phyloP scores from a whole-genome alignment of 345 rosid species.

The Raphanus sativus region DNA sequence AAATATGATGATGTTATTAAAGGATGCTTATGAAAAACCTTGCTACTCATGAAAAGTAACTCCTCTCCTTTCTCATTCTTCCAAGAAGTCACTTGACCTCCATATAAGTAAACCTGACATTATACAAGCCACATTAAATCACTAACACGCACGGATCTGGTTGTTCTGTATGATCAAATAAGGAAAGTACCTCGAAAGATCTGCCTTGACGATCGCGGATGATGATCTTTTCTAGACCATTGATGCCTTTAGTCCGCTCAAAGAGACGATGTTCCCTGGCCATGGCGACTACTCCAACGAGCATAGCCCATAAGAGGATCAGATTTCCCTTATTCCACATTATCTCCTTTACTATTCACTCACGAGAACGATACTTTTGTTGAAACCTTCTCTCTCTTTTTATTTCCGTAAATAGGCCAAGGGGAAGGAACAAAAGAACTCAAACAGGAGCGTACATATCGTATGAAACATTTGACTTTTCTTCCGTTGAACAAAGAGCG shows the following conservation, averaged over 20 bases:
- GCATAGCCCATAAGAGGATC: conserved; percentile 23
- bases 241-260: conserved; percentile 60
- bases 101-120: conserved; percentile 19
- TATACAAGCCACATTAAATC: not conserved
- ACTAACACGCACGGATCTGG: not conserved
- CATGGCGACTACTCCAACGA: conserved; percentile 16
- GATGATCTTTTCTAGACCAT: conserved; percentile 74
- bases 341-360: not conserved
- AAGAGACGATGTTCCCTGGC: conserved; percentile 28
- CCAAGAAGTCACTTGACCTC: conserved; percentile 78
- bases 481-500: not conserved
- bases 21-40: conserved; percentile 45
- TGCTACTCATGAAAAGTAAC: conserved; percentile 75
- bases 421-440: not conserved
- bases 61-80: conserved; percentile 78
- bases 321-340: conserved; percentile 11
- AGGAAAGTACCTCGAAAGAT: conserved; percentile 65
- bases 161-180: not conserved
- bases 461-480: not conserved
- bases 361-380: not conserved
- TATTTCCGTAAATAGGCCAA: not conserved
- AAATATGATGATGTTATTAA: not conserved
- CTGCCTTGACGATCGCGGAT: conserved; percentile 56
- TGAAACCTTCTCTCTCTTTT: not conserved
- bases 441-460: not conserved